These are phyloP conservation scores for Penicillium sp. DNA, from an alignment of 2,329 filamentous ascomycete genomes.

Conservation along the genomic window DNA sequence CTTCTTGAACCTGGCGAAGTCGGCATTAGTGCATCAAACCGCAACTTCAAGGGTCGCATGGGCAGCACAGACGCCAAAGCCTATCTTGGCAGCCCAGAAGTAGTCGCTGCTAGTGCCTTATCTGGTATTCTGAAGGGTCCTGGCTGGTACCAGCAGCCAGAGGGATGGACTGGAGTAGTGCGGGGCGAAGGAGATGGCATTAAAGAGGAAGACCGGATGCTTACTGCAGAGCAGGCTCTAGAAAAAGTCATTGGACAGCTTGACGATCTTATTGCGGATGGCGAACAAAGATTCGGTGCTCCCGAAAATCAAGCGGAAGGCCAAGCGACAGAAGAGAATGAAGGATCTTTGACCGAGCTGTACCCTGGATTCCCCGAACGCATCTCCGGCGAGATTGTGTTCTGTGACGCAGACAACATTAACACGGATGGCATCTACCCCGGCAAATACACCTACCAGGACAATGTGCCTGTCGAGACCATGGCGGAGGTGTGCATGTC, in stretches of 20 bases:
- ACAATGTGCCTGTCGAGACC: slow-evolving; percentile 67
- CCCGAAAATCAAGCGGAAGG: slow-evolving; percentile 13
- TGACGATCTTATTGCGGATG: slow-evolving; percentile 58
- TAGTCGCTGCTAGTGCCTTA: slow-evolving; percentile 86
- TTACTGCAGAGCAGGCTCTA: slow-evolving; percentile 65
- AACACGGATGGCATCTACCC: slow-evolving; percentile 93
- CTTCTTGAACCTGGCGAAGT: slow-evolving; percentile 81
- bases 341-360: slow-evolving; percentile 56
- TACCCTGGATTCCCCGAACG: slow-evolving; percentile 82
- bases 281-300: slow-evolving; percentile 45
- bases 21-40: slow-evolving; percentile 77
- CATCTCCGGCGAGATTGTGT: slow-evolving; percentile 81
- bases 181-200: slow-evolving; percentile 69
- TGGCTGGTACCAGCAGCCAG: slow-evolving; percentile 71
- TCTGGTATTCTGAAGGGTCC: slow-evolving; percentile 57
- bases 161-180: slow-evolving; percentile 58
- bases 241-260: slow-evolving; percentile 67
- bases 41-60: slow-evolving; percentile 92
- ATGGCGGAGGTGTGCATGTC: slow-evolving; percentile 93
- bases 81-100: slow-evolving; percentile 83
- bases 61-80: slow-evolving; percentile 74
- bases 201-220: slow-evolving; percentile 59
- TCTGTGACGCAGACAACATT: slow-evolving; percentile 80
- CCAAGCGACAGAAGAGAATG: slow-evolving; percentile 8
- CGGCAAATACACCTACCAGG: slow-evolving; percentile 88